These are phyloP conservation scores for Fraxinus pennsylvanica DNA, from an alignment of 257 asterid genomes.

Conservation along the genomic window DNA sequence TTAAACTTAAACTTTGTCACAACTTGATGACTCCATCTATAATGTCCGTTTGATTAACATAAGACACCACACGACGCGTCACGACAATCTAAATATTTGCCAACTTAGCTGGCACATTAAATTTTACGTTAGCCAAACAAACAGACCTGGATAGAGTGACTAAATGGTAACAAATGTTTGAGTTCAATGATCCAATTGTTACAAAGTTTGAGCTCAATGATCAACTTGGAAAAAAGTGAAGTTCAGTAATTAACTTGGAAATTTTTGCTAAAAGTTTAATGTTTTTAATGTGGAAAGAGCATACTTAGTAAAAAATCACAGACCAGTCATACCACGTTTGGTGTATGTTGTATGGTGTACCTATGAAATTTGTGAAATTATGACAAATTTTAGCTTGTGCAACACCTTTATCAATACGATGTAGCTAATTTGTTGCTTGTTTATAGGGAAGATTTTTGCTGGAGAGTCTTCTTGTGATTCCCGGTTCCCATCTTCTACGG, in stretches of 20 bases:
- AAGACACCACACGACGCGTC: too few relatives aligned
- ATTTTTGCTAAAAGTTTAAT: background rate
- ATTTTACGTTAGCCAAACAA: background rate
- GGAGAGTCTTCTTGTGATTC: slow-evolving; percentile 49
- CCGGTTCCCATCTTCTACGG: slow-evolving; percentile 40
- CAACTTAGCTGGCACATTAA: too few relatives aligned
- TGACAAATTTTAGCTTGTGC: background rate
- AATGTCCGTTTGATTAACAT: background rate
- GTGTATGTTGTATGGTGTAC: too few relatives aligned
- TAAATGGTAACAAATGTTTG: background rate
- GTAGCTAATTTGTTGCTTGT: slow-evolving; percentile 25
- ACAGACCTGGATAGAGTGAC: too few relatives aligned
- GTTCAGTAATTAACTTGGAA: background rate
- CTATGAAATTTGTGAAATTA: too few relatives aligned
- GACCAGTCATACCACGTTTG: background rate
- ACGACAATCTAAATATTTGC: background rate
- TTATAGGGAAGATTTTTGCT: slow-evolving; percentile 66
- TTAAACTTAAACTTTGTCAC: background rate
- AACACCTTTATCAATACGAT: slow-evolving; percentile 17
- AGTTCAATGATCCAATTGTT: too few relatives aligned
- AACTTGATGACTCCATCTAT: background rate
- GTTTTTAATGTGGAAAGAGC: background rate
- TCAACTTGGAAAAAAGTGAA: background rate
- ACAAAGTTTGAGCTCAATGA: background rate
- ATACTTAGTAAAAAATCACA: background rate